These are phyloP conservation scores for Acanthamoeba sp. DNA, from an alignment of 208 protist species.

Conservation along the genomic window DNA sequence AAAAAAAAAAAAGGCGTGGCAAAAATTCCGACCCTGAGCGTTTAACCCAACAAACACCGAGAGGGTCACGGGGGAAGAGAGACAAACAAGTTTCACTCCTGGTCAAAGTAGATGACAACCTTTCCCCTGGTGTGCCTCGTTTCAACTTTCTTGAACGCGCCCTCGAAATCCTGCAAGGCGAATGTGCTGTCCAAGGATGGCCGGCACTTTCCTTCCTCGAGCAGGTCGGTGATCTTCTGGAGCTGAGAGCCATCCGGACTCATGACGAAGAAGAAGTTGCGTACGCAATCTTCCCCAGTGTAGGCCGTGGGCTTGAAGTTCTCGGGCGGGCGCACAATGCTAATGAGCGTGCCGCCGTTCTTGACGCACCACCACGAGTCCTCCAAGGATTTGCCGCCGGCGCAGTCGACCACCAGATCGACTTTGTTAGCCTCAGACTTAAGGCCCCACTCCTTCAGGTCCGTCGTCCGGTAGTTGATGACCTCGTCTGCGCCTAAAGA, in stretches of 20 bases:
- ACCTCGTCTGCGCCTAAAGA: slow-evolving; percentile 90
- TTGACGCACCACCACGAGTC: background rate
- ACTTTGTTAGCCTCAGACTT: background rate
- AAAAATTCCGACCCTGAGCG: no score
- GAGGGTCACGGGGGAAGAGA: no score
- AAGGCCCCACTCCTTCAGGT: background rate
- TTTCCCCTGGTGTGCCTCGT: background rate
- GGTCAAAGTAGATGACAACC: background rate
- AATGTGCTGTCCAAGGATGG: background rate
- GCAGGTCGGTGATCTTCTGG: background rate
- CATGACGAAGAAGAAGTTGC: slow-evolving; percentile 17
- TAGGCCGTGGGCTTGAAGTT: background rate
- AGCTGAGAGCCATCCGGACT: background rate
- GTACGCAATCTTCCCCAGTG: background rate
- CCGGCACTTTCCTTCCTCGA: background rate
- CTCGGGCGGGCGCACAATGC: background rate
- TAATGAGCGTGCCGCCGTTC: background rate
- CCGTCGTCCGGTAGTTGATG: slow-evolving; percentile 86
- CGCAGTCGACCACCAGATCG: slow-evolving; percentile 16
- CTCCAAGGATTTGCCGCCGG: background rate
- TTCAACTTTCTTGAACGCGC: background rate
- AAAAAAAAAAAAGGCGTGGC: no score
- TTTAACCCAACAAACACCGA: no score
- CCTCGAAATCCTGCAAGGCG: background rate
- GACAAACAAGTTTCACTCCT: no score